Conservation (phyloP, 345 rosid genomes). For the Arabidopsis arenosa region DNA sequence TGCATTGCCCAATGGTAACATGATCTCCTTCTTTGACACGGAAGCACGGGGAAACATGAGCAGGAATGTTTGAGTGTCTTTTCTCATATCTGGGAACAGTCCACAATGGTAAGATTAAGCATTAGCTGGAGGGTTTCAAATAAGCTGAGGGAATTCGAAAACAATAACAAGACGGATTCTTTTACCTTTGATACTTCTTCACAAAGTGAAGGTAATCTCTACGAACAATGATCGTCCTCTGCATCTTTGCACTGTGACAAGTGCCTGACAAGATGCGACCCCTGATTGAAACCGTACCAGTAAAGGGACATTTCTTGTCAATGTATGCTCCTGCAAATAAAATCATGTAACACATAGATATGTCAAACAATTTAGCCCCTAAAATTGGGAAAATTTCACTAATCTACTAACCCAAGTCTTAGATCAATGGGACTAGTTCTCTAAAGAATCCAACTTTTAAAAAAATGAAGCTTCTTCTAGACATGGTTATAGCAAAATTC, state of each 20-base stretch:
- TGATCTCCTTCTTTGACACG: slow-evolving; percentile 73
- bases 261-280: slow-evolving; percentile 86
- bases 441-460: neutral
- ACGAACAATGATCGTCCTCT: slow-evolving; percentile 79
- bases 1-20: slow-evolving; percentile 78
- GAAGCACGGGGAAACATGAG: slow-evolving; percentile 68
- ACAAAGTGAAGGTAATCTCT: slow-evolving; percentile 83
- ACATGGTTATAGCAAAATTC: neutral
- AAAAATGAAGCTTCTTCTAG: neutral
- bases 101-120: slow-evolving; percentile 66
- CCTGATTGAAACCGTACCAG: slow-evolving; percentile 78
- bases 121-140: slow-evolving; percentile 56
- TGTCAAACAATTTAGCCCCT: neutral
- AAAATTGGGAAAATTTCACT: neutral
- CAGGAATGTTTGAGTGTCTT: slow-evolving; percentile 72
- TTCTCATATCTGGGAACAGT: slow-evolving; percentile 74
- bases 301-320: slow-evolving; percentile 85
- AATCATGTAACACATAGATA: neutral
- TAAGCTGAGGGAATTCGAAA: neutral
- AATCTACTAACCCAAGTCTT: neutral
- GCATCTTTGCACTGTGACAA: slow-evolving; percentile 92
- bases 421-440: neutral
- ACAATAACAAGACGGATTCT: slow-evolving; percentile 53
- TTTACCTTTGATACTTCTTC: slow-evolving; percentile 85
- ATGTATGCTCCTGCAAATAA: slow-evolving; percentile 62